A percentile compares a stretch with the other conserved stretches of the same genome.
Conservation (phyloP, 768 basidiomycete species). For the Naganishia randhawae region DNA sequence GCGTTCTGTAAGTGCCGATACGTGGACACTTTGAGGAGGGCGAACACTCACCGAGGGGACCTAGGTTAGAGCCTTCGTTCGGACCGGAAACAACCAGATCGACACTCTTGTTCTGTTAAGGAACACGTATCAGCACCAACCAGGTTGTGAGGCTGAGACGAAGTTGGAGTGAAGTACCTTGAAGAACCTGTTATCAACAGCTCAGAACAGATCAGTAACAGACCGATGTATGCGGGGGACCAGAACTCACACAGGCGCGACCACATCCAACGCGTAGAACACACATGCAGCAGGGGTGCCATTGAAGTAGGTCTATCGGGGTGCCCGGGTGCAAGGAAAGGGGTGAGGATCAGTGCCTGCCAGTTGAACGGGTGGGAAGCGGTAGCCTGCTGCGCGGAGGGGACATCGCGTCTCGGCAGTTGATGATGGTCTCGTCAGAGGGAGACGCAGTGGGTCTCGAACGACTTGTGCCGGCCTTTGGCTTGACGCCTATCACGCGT, state of each 20-base stretch:
- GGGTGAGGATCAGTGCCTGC: neutral
- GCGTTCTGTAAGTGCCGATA: too few species aligned
- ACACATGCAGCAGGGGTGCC: slow-evolving; percentile 28
- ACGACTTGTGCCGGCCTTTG: too few species aligned
- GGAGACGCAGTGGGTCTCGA: too few species aligned
- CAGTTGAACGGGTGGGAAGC: too few species aligned
- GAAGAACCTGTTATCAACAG: slow-evolving; percentile 5
- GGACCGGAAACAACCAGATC: slow-evolving; percentile 22
- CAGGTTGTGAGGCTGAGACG: neutral
- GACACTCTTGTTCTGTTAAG: slow-evolving; percentile 13
- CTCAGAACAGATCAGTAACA: neutral
- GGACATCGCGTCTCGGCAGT: too few species aligned
- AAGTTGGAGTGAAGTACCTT: slow-evolving; percentile 11
- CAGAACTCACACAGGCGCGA: slow-evolving; percentile 21
- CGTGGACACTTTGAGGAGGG: too few species aligned
- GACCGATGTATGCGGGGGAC: neutral
- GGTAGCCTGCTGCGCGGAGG: too few species aligned
- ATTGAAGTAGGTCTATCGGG: slow-evolving; percentile 29
- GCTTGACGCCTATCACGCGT: neutral
- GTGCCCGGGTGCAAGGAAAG: neutral
- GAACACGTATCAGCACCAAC: neutral
- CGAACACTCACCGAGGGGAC: slow-evolving; percentile 21
- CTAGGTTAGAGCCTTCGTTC: slow-evolving; percentile 24
- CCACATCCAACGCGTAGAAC: slow-evolving; percentile 27
- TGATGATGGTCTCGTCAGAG: too few species aligned